A percentile compares a stretch with the other conserved stretches of the same genome.
Evolutionary conservation across 257 asterid species (phyloP).

Genomic region (Primulina tabacum): DNA sequence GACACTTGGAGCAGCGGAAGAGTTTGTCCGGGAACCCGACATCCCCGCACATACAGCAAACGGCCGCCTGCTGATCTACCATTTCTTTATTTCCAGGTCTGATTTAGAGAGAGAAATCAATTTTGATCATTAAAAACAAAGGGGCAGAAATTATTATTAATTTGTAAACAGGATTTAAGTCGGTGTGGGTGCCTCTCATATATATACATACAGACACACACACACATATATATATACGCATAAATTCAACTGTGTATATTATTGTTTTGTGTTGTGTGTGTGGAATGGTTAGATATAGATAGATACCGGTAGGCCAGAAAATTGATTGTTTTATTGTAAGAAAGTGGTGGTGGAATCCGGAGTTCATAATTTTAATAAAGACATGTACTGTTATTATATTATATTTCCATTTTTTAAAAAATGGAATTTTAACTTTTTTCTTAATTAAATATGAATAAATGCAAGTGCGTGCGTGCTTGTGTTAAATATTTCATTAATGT

Average conservation of each 20-base stretch:
- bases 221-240: conserved; percentile 16
- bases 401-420: no score
- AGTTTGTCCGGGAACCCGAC: conserved; percentile 91
- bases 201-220: no score
- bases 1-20: conserved; percentile 92
- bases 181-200: conserved; percentile 28
- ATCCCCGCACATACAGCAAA: conserved; percentile 95
- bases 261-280: neutral
- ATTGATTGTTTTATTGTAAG: no score
- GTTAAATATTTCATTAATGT: no score
- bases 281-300: conserved; percentile 26
- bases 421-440: no score
- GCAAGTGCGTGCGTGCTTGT: no score
- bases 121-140: neutral
- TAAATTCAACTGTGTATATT: neutral
- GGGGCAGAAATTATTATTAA: neutral
- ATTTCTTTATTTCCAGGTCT: conserved; percentile 24
- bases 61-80: conserved; percentile 80
- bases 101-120: neutral
- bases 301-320: conserved; percentile 46
- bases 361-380: neutral
- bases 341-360: neutral
- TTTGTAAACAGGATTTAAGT: conserved; percentile 23
- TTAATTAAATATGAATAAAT: no score
- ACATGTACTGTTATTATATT: neutral